phyloP scores from a whole-genome alignment of 495 filamentous ascomycete genomes.

The Neurospora sp. region DNA sequence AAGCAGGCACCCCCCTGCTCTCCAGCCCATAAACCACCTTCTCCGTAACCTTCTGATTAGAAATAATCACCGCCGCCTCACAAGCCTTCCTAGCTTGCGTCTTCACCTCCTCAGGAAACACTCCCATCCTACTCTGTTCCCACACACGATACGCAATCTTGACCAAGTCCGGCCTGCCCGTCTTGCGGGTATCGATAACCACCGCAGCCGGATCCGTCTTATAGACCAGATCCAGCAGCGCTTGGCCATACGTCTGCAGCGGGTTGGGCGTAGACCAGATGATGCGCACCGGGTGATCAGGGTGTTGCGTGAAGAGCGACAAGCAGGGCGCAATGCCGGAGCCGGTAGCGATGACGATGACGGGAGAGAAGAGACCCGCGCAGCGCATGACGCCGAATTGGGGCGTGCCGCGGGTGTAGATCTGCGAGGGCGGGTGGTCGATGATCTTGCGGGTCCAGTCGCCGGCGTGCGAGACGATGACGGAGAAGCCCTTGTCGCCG shows the following conservation, averaged over 20 bases:
- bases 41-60: constrained; percentile 60
- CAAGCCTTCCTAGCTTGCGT: constrained; percentile 41
- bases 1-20: constrained; percentile 56
- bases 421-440: constrained; percentile 43
- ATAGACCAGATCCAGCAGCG: constrained; percentile 32
- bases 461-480: constrained; percentile 70
- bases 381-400: constrained; percentile 64
- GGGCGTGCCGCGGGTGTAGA: constrained; percentile 46
- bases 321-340: constrained; percentile 70
- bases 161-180: constrained; percentile 40
- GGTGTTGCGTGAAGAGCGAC: constrained; percentile 33
- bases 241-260: constrained; percentile 33
- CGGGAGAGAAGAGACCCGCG: constrained; percentile 54
- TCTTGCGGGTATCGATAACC: constrained; percentile 39
- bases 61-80: constrained; percentile 69
- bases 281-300: constrained; percentile 32
- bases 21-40: constrained; percentile 69
- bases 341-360: constrained; percentile 72
- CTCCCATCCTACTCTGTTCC: constrained; percentile 46
- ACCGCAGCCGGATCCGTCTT: constrained; percentile 36
- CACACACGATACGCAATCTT: constrained; percentile 48
- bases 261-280: constrained; percentile 42
- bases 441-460: constrained; percentile 70
- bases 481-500: constrained; percentile 51
- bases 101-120: constrained; percentile 49